Evolutionary conservation across 2,329 filamentous ascomycete species (phyloP).

Genomic region (Colletotrichum filicis): DNA sequence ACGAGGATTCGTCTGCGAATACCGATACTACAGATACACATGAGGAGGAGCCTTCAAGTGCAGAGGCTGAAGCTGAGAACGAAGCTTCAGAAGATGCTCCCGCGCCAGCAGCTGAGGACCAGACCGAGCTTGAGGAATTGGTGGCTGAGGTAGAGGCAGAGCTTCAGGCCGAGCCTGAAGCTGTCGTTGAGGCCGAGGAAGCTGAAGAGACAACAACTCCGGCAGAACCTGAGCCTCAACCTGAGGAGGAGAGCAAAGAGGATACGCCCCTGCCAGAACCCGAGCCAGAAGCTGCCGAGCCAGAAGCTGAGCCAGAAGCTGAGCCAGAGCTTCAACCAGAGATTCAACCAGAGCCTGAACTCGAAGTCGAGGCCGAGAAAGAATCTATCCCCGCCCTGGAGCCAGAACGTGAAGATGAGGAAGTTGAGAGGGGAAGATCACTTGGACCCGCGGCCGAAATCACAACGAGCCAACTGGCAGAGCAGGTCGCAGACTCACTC

Average conservation of each 20-base stretch:
- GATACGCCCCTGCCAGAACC: neutral
- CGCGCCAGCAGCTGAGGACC: neutral
- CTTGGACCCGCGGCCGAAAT: neutral
- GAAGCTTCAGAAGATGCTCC: neutral
- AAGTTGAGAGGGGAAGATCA: neutral
- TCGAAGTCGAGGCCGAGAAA: neutral
- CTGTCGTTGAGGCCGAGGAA: neutral
- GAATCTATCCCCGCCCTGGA: neutral
- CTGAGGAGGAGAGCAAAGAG: neutral
- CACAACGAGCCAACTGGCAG: neutral
- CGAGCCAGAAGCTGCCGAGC: neutral
- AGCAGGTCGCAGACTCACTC: constrained; percentile 4
- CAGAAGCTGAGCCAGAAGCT: neutral
- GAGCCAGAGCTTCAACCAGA: neutral
- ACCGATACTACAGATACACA: neutral
- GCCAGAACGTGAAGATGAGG: neutral
- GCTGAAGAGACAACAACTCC: neutral
- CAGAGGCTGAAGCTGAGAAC: neutral
- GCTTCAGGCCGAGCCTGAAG: neutral
- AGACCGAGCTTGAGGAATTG: neutral
- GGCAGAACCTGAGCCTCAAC: neutral
- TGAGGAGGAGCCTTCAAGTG: neutral
- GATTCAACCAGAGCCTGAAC: neutral
- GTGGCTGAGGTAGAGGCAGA: constrained; percentile 2
- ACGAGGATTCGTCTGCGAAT: neutral